These are phyloP conservation scores for Perkinsela sp. DNA, from an alignment of 208 protist species.

Conservation along the genomic window DNA sequence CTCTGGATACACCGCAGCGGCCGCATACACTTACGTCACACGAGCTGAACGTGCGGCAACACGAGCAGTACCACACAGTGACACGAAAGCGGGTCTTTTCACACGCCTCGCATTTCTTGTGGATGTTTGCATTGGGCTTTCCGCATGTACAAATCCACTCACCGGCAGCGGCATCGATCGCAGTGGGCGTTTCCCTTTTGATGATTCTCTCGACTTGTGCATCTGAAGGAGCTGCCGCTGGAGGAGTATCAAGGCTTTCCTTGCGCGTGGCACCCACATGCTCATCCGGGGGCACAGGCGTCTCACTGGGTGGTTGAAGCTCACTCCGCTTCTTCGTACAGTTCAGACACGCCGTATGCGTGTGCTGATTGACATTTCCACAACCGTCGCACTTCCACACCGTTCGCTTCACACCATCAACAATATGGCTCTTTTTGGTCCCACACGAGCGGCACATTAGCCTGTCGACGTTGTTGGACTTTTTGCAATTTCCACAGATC, in stretches of 20 bases:
- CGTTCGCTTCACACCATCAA: background rate
- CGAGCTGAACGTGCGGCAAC: background rate
- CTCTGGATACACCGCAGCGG: background rate
- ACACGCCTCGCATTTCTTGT: background rate
- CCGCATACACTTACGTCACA: background rate
- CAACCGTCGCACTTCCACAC: background rate
- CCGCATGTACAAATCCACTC: background rate
- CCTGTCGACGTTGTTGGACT: background rate
- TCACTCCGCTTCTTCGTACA: background rate
- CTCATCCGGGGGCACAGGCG: no score
- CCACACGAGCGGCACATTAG: background rate
- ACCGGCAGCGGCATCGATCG: background rate
- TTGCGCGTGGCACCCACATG: no score
- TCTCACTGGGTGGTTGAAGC: no score
- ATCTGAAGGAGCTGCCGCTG: no score
- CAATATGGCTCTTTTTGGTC: background rate
- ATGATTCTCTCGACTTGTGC: no score
- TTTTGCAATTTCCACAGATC: background rate
- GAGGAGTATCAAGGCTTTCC: no score
- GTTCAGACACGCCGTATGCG: background rate
- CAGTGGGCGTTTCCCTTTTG: background rate
- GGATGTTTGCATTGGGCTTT: background rate
- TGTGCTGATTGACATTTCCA: background rate
- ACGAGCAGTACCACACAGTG: background rate
- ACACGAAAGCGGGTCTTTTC: background rate